Evolutionary conservation across 805 yeast genomes (phyloP).

Genomic region (Pichia rugopelliculosa): DNA sequence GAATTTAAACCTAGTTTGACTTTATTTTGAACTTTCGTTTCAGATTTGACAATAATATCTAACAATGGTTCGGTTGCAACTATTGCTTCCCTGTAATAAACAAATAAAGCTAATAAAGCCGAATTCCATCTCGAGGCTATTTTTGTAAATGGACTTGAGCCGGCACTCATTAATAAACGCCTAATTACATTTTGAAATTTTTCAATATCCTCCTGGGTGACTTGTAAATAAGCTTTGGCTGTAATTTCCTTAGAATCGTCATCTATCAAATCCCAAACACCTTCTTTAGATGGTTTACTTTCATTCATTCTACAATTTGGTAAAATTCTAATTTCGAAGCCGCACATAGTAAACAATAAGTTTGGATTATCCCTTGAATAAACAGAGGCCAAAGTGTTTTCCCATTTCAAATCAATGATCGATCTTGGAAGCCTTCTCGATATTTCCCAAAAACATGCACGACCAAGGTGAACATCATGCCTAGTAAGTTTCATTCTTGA

Average conservation of each 20-base stretch:
- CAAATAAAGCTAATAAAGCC: conserved; percentile 73
- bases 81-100: conserved; percentile 91
- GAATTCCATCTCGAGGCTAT: conserved; percentile 96
- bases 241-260: conserved; percentile 72
- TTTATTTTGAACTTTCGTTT: conserved; percentile 86
- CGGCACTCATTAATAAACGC: conserved; percentile 90
- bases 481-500: conserved; percentile 84
- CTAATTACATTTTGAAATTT: conserved; percentile 77
- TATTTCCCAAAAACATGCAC: conserved; percentile 90
- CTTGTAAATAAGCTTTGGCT: conserved; percentile 81
- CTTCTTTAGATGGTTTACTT: conserved; percentile 50
- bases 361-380: conserved; percentile 90
- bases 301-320: conserved; percentile 62
- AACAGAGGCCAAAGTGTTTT: conserved; percentile 73
- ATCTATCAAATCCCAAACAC: conserved; percentile 84
- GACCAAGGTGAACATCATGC: conserved; percentile 84
- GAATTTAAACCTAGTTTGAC: conserved; percentile 94
- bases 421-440: conserved; percentile 72
- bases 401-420: conserved; percentile 70
- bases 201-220: conserved; percentile 71
- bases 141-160: conserved; percentile 90
- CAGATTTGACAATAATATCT: conserved; percentile 81
- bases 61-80: conserved; percentile 71
- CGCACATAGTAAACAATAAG: conserved; percentile 82
- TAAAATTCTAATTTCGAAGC: conserved; percentile 84